Conservation (phyloP, 257 asterid genomes). For the Penstemon eatonii region DNA sequence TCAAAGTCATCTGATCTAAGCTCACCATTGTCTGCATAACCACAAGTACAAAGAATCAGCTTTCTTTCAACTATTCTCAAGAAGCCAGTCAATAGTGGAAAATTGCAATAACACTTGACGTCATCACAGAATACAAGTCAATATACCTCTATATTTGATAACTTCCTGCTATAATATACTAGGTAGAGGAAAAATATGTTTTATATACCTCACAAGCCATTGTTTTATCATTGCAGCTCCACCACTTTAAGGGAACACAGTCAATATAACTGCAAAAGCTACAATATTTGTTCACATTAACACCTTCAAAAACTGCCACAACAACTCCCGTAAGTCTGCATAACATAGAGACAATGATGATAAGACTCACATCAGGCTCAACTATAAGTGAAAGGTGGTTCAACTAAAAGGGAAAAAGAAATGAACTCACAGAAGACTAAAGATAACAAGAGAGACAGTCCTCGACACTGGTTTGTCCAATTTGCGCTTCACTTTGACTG, state of each 20-base stretch:
- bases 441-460: constrained; percentile 48
- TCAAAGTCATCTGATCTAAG: constrained; percentile 60
- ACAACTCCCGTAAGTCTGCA: constrained; percentile 58
- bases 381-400: neutral
- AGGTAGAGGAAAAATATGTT: neutral
- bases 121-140: neutral
- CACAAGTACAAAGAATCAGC: constrained; percentile 20
- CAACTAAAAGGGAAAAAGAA: neutral
- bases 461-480: constrained; percentile 66
- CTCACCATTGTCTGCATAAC: constrained; percentile 56
- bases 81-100: constrained; percentile 10
- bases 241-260: constrained; percentile 72
- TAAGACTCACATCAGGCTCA: constrained; percentile 2
- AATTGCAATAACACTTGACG: neutral
- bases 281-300: constrained; percentile 60
- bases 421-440: constrained; percentile 65
- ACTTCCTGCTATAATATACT: neutral
- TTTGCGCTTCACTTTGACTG: constrained; percentile 43
- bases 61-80: neutral
- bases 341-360: constrained; percentile 11
- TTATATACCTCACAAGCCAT: constrained; percentile 66
- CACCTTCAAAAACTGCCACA: constrained; percentile 48
- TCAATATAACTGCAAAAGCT: constrained; percentile 72
- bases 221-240: constrained; percentile 71
- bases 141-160: neutral